phyloP scores from a whole-genome alignment of 2,329 filamentous ascomycete genomes.

The Pyricularia grisea region DNA sequence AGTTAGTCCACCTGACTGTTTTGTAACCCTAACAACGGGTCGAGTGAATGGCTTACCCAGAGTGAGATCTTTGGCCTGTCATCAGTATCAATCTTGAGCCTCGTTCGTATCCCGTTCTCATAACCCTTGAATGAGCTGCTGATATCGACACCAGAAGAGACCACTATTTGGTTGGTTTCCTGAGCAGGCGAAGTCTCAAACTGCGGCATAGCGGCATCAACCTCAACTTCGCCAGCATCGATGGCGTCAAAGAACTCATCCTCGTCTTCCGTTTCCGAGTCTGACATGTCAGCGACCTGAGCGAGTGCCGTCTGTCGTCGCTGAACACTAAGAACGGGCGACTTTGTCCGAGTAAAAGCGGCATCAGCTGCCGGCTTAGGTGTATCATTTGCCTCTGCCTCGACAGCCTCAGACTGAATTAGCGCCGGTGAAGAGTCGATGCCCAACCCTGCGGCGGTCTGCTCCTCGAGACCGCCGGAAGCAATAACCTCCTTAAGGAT shows the following conservation, averaged over 20 bases:
- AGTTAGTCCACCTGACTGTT: neutral
- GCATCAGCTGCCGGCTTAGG: slow-evolving; percentile 10
- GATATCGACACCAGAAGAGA: slow-evolving; percentile 50
- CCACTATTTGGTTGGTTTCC: slow-evolving; percentile 34
- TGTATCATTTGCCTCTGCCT: neutral
- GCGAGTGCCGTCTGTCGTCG: slow-evolving; percentile 59
- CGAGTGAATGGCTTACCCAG: slow-evolving; percentile 58
- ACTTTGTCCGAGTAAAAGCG: slow-evolving; percentile 23
- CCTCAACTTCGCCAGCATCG: slow-evolving; percentile 82
- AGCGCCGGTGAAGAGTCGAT: slow-evolving; percentile 2
- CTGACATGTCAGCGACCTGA: slow-evolving; percentile 65
- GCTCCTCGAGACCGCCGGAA: slow-evolving; percentile 27
- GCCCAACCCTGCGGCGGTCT: neutral
- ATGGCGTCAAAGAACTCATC: slow-evolving; percentile 88
- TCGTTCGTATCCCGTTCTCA: slow-evolving; percentile 73
- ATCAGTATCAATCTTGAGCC: slow-evolving; percentile 82
- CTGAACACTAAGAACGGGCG: slow-evolving; percentile 30
- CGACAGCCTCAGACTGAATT: slow-evolving; percentile 2
- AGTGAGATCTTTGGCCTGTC: slow-evolving; percentile 89
- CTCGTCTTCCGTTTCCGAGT: slow-evolving; percentile 71
- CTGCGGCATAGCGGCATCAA: slow-evolving; percentile 52
- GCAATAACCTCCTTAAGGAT: slow-evolving; percentile 81
- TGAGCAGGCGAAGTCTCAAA: slow-evolving; percentile 25
- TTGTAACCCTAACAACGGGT: neutral
- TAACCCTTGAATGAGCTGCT: slow-evolving; percentile 78